A percentile compares a stretch with the other conserved stretches of the same genome.
phyloP scores from a whole-genome alignment of 1,284 basidiomycete species.

The Leccinum pachyderme region DNA sequence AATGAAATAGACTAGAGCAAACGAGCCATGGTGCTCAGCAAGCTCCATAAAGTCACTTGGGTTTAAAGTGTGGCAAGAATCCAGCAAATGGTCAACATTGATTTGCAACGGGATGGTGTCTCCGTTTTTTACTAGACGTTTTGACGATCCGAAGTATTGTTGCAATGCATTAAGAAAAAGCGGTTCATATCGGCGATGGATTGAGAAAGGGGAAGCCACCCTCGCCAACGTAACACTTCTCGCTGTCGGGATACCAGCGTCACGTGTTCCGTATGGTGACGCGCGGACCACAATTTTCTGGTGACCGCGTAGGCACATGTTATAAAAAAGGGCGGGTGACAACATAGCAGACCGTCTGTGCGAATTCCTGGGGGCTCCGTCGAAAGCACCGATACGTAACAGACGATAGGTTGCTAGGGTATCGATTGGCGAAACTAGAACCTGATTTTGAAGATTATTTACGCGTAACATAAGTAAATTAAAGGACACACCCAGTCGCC shows the following conservation, averaged over 20 bases:
- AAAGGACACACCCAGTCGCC: conserved; percentile 79
- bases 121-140: conserved; percentile 71
- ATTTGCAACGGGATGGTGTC: conserved; percentile 80
- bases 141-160: conserved; percentile 57
- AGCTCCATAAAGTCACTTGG: conserved; percentile 6
- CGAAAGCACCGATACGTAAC: conserved; percentile 57
- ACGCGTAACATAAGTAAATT: background rate
- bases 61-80: conserved; percentile 16
- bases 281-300: conserved; percentile 35
- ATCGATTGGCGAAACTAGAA: conserved; percentile 26
- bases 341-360: conserved; percentile 40
- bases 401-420: conserved; percentile 42
- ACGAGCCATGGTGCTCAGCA: conserved; percentile 12
- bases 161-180: conserved; percentile 71
- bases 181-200: conserved; percentile 71
- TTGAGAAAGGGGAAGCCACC: conserved; percentile 78
- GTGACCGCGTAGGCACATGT: conserved; percentile 22
- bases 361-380: conserved; percentile 39
- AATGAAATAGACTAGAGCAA: conserved; percentile 69
- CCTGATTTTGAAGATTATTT: conserved; percentile 15
- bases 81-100: conserved; percentile 46
- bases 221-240: conserved; percentile 76
- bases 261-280: conserved; percentile 47
- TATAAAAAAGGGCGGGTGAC: conserved; percentile 24
- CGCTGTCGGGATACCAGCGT: conserved; percentile 61